Percentiles rank a stretch among this genome's conserved stretches.
Conservation (phyloP, 208 protist genomes). For the Phytomonas sp. region DNA sequence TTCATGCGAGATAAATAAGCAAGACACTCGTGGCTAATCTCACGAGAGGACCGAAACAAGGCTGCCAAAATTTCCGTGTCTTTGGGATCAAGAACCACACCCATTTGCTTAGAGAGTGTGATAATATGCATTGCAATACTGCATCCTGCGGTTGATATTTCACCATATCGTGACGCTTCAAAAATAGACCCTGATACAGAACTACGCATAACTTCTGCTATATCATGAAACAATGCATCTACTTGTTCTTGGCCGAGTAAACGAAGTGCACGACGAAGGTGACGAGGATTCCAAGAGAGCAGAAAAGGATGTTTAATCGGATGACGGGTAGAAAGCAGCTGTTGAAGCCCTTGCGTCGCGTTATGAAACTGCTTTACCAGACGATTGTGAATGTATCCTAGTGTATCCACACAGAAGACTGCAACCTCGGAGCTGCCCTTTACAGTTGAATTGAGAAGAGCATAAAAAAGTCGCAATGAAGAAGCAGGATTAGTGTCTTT, state of each 20-base stretch:
- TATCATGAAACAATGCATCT: slow-evolving; percentile 18
- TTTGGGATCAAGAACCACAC: slow-evolving; percentile 22
- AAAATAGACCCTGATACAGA: not conserved
- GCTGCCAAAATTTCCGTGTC: slow-evolving; percentile 35
- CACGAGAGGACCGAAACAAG: slow-evolving; percentile 58
- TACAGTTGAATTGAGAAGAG: slow-evolving; percentile 1
- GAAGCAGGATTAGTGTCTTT: not conserved
- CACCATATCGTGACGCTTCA: slow-evolving; percentile 15
- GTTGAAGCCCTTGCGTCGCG: slow-evolving; percentile 36
- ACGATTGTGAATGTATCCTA: slow-evolving; percentile 54
- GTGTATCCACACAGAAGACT: slow-evolving; percentile 58
- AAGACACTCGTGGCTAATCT: slow-evolving; percentile 37
- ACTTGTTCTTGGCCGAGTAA: slow-evolving; percentile 30
- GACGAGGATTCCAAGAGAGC: slow-evolving; percentile 60
- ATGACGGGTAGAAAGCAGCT: slow-evolving; percentile 18
- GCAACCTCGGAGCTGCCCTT: slow-evolving; percentile 13
- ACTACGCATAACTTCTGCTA: slow-evolving; percentile 9
- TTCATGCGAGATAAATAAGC: slow-evolving; percentile 42
- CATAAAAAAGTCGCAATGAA: not conserved
- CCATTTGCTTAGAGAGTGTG: slow-evolving; percentile 53
- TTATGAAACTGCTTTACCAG: slow-evolving; percentile 83
- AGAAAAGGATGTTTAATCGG: slow-evolving; percentile 14
- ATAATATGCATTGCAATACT: slow-evolving; percentile 57
- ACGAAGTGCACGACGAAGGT: slow-evolving; percentile 57
- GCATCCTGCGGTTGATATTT: slow-evolving; percentile 30